Base-by-base conservation (phyloP, 169 alveolate species). In the Plasmodium blacklocki region DNA sequence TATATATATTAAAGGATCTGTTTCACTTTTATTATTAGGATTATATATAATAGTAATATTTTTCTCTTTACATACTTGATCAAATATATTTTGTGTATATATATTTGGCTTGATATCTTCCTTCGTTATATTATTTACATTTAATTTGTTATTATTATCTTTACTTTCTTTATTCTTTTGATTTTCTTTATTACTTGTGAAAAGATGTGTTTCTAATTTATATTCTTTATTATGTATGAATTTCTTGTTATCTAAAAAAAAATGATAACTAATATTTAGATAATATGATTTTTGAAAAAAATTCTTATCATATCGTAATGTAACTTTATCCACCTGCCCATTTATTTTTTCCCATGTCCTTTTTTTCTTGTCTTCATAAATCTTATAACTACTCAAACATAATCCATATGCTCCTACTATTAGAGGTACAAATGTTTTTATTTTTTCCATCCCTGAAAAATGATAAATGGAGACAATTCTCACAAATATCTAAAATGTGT, bases 1-100 rank as follows among this genome's bases (percentile, higher is more conserved):
- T 50, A 86, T 86, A 66, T 86, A 86, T 32, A 86, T 86, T 63
- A 86, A 21, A 2, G 92, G 92, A 15, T 86, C 92, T 12, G 92
- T 60, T 47, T 86, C 54, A 2, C 59, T 50, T 26, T 15, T 15
- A 72, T 86, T 74, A 7, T 86, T 12, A n/a, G 88, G 86, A 54
- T 86, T 50, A 66, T 86, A 86, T 7, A 68, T 19, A 60, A 86
- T 72, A 29, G 9, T n/a, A 23, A 86, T 72, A 72, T 86, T 32
- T 47, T 72, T 86, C 45, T 70, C 87, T 26, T 47, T 86, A 8
- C 88, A 29, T 2, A 49, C 87, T 86, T 86, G 92, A 3, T 86
- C 74, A 64, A 71, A 86, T n/a, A 86, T 60, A 59, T 86, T 70
- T 72, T 73, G 74, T 21, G 72, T 56, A 74, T 86, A 86, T 43